Percentiles rank a stretch among this genome's conserved stretches.
Evolutionary conservation across 2,329 filamentous ascomycete genomes (phyloP).

Genomic region (Anthostomella pinea): DNA sequence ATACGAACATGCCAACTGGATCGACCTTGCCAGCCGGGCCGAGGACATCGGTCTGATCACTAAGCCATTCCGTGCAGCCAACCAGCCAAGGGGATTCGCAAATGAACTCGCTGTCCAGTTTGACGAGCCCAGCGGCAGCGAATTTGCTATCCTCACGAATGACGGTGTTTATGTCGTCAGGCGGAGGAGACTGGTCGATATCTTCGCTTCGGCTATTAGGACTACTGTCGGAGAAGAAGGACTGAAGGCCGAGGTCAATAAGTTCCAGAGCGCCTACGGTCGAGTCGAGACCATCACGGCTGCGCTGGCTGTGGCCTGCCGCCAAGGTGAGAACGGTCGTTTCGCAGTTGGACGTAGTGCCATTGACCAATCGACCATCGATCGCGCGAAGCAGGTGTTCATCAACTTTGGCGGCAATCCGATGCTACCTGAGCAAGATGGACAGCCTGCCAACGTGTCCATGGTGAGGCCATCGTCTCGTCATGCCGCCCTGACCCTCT

Average conservation of each 20-base stretch:
- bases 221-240: conserved; percentile 73
- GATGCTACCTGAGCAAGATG: conserved; percentile 73
- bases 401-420: conserved; percentile 91
- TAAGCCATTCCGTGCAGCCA: conserved; percentile 66
- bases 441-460: conserved; percentile 71
- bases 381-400: conserved; percentile 81
- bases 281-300: conserved; percentile 86
- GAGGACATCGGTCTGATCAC: conserved; percentile 79
- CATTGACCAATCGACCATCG: conserved; percentile 80
- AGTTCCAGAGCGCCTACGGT: conserved; percentile 83
- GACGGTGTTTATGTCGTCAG: conserved; percentile 85
- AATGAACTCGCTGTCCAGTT: conserved; percentile 98
- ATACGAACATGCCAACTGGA: conserved; percentile 76
- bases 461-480: conserved; percentile 84
- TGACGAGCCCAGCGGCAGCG: conserved; percentile 68
- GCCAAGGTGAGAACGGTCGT: conserved; percentile 75
- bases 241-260: conserved; percentile 75
- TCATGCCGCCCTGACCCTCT: conserved; percentile 83
- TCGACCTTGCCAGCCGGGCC: conserved; percentile 69
- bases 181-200: conserved; percentile 81
- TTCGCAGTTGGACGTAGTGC: conserved; percentile 71
- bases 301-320: conserved; percentile 90
- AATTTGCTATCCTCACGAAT: conserved; percentile 89
- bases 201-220: conserved; percentile 81
- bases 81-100: conserved; percentile 74